Base-by-base conservation (phyloP, 177 flowering plant species). In the Vitis hybrid region DNA sequence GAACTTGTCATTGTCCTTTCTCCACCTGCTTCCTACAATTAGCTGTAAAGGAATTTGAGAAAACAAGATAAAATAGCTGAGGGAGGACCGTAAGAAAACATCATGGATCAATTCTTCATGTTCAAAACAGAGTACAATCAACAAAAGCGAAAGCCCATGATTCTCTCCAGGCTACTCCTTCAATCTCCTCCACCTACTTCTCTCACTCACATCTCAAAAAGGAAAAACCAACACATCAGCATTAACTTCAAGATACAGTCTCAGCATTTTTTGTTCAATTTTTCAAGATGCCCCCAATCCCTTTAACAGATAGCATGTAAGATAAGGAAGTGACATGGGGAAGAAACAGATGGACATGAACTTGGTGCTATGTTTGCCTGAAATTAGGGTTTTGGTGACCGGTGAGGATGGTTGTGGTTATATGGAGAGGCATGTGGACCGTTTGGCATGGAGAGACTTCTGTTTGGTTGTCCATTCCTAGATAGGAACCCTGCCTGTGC, bases 381-480 rank as follows among this genome's bases (percentile, higher is more conserved):
- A 13, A 53, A 46, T 24, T 46, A 11, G 13, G 80, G 76, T 64
- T 70, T 72, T 1, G 76, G 70, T 9, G 79, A 70, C 46, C 61
- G 62, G 49, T 75, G 49, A 9, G 30, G 67, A 30, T 67, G 66
- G 57, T 72, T 70, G 30, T 56, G 65, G 65, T 66, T 69, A 71
- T 59, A 75, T 27, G 86, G 80, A 46, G 82, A 81, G 12, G 52
- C 74, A 32, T 66, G 74, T 3, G 71, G 71, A 49, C 71, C 76
- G 61, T 64, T 77, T 0, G 73, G 69, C n/a, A 68, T 30, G 27
- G 82, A 73, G 11, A 77, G 67, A 67, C 82, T 83, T 49, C 83
- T 61, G 8, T 24, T 61, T 8, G 77, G 81, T 66, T 78, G 83
- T 27, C 77, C 71, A 52, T 64, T 75, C 71, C 74, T 76, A 4